Evolutionary conservation across 768 basidiomycete genomes (phyloP).

Genomic region (Tylopilus rubrobrunneus): DNA sequence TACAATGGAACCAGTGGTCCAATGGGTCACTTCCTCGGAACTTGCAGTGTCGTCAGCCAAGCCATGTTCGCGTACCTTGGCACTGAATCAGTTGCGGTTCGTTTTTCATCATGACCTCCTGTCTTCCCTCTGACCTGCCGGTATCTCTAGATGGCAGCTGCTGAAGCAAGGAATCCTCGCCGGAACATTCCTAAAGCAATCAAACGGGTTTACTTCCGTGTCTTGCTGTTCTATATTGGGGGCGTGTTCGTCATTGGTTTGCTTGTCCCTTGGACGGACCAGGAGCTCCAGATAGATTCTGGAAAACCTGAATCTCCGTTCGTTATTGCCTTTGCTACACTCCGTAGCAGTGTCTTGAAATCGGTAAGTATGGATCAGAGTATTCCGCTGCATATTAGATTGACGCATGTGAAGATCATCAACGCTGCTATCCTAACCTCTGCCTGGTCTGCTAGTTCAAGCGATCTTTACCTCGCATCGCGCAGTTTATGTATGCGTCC

Average conservation of each 20-base stretch:
- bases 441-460: constrained; percentile 6
- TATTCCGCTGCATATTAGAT: not conserved
- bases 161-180: constrained; percentile 6
- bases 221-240: constrained; percentile 5
- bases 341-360: not conserved
- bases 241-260: constrained; percentile 3
- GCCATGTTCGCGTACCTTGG: constrained; percentile 1
- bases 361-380: not conserved
- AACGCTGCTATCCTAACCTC: constrained; percentile 4
- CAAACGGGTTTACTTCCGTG: not conserved
- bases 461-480: constrained; percentile 4
- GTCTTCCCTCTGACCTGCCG: not conserved
- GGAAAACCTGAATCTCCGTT: not conserved
- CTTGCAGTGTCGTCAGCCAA: constrained; percentile 2
- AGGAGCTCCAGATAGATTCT: constrained; percentile 20
- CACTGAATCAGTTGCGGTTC: constrained; percentile 4
- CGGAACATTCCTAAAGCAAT: constrained; percentile 1
- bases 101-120: not conserved
- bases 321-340: not conserved
- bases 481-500: not conserved
- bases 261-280: constrained; percentile 3
- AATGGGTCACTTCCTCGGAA: constrained; percentile 2
- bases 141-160: not conserved
- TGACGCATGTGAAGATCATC: not conserved
- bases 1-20: not conserved